Percentiles rank a stretch among this genome's conserved stretches.
Conservation (phyloP, 1,139 yeast species). For the Taiozyma onychis region DNA sequence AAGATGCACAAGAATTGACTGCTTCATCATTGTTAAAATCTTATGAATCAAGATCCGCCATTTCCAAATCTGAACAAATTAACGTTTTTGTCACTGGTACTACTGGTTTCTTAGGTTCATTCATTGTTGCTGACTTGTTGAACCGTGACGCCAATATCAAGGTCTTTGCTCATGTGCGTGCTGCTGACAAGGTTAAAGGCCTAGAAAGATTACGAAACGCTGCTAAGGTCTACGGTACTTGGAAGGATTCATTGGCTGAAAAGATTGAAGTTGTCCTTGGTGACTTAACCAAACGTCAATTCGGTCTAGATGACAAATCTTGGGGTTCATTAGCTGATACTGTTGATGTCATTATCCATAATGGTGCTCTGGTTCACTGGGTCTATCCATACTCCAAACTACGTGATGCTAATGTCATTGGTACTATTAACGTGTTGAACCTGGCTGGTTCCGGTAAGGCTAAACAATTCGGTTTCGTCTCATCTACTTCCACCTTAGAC, state of each 20-base stretch:
- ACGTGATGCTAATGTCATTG: slow-evolving; percentile 89
- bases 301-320: slow-evolving; percentile 55
- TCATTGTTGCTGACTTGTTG: slow-evolving; percentile 71
- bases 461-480: slow-evolving; percentile 83
- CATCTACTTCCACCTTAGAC: slow-evolving; percentile 91
- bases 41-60: slow-evolving; percentile 33
- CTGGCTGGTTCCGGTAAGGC: slow-evolving; percentile 76
- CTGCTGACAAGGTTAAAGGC: slow-evolving; percentile 61
- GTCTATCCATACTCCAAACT: slow-evolving; percentile 89
- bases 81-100: slow-evolving; percentile 90
- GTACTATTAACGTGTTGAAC: slow-evolving; percentile 80
- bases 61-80: slow-evolving; percentile 34
- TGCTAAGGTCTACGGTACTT: slow-evolving; percentile 80
- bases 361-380: slow-evolving; percentile 99
- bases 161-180: slow-evolving; percentile 88
- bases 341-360: slow-evolving; percentile 84
- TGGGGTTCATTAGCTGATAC: slow-evolving; percentile 55
- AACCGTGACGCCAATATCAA: slow-evolving; percentile 46
- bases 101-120: slow-evolving; percentile 95
- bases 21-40: slow-evolving; percentile 38
- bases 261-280: slow-evolving; percentile 75
- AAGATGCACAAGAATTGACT: slow-evolving; percentile 64
- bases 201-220: slow-evolving; percentile 69
- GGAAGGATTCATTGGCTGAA: slow-evolving; percentile 60
- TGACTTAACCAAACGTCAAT: slow-evolving; percentile 63